Percentiles rank a stretch among this genome's conserved stretches.
phyloP scores from a whole-genome alignment of 208 protist genomes.

The Crithidia bombi region DNA sequence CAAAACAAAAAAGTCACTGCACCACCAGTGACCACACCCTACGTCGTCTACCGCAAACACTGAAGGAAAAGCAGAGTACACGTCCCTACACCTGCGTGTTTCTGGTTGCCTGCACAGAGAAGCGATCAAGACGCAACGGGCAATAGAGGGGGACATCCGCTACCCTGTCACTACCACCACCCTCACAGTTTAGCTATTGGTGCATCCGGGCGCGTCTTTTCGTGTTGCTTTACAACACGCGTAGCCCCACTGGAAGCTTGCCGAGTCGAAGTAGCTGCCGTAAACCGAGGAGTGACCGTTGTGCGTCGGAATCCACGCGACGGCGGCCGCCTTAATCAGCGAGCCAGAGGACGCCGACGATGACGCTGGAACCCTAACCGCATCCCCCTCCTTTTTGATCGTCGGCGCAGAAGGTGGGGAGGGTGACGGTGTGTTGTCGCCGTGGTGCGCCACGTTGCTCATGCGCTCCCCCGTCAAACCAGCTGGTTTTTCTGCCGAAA shows the following conservation, averaged over 20 bases:
- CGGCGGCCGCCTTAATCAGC: conserved; percentile 15
- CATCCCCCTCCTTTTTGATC: not conserved
- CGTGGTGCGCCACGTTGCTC: no score
- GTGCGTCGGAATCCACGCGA: conserved; percentile 31
- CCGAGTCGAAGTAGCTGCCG: conserved; percentile 79
- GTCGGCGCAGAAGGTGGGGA: not conserved
- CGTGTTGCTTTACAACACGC: conserved; percentile 65
- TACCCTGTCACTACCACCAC: no score
- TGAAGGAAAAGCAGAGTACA: no score
- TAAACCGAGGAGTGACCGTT: conserved; percentile 68
- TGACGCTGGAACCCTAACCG: not conserved
- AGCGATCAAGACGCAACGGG: no score
- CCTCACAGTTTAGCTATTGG: not conserved
- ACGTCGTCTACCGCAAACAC: no score
- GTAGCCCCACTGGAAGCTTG: conserved; percentile 75
- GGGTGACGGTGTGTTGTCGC: no score
- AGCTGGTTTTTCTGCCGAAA: no score
- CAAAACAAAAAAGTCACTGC: no score
- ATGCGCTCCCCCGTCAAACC: not conserved
- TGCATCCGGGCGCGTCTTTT: conserved; percentile 56
- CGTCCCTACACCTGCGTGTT: no score
- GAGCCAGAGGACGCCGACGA: not conserved
- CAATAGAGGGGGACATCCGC: not conserved
- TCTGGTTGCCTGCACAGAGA: no score
- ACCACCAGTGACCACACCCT: no score